These are phyloP conservation scores for Knoxdaviesia proteae DNA, from an alignment of 2,329 filamentous ascomycete species.

Conservation along the genomic window DNA sequence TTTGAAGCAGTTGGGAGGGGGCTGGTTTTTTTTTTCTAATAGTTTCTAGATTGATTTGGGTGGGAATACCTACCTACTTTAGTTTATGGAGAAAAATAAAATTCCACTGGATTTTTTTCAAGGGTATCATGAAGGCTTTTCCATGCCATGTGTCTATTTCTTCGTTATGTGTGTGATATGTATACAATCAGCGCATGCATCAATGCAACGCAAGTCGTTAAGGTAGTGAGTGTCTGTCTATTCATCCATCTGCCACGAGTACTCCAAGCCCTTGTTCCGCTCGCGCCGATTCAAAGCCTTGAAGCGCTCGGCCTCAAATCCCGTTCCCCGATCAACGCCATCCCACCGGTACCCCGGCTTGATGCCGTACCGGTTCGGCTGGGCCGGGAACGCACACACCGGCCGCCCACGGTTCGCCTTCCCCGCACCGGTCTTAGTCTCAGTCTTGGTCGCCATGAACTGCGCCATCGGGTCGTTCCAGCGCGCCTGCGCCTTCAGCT, in stretches of 20 bases:
- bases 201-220: background rate
- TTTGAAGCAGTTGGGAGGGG: no score
- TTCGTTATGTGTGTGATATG: no score
- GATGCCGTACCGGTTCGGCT: constrained; percentile 88
- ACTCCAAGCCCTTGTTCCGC: constrained; percentile 62
- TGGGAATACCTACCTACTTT: no score
- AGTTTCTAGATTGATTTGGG: no score
- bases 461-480: constrained; percentile 91
- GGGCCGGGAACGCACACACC: constrained; percentile 56
- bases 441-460: constrained; percentile 41
- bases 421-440: constrained; percentile 11
- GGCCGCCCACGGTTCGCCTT: constrained; percentile 28
- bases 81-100: no score
- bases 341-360: constrained; percentile 88
- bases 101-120: no score
- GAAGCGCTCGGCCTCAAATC: constrained; percentile 86
- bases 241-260: constrained; percentile 93
- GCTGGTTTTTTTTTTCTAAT: no score
- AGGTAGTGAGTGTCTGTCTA: constrained; percentile 16
- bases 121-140: no score
- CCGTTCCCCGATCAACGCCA: constrained; percentile 82
- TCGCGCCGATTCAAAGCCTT: constrained; percentile 61
- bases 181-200: no score
- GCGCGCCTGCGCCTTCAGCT: constrained; percentile 52
- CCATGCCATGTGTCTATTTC: no score